These are phyloP conservation scores for Globisporangium perplexum DNA, from an alignment of 352 stramenopile species.

Conservation along the genomic window DNA sequence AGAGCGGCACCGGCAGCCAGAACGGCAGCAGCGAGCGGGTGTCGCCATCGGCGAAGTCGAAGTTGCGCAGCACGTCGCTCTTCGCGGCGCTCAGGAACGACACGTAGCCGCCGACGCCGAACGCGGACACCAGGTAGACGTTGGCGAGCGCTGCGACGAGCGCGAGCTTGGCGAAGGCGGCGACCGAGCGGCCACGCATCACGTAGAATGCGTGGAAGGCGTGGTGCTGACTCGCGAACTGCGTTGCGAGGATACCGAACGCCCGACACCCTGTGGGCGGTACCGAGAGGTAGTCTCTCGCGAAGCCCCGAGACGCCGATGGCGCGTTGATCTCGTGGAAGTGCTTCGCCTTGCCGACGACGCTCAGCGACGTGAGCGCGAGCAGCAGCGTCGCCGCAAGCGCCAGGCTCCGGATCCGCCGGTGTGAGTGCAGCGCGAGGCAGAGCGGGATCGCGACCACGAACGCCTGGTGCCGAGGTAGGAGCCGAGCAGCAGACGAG, in stretches of 20 bases:
- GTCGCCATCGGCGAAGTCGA: constrained; percentile 20
- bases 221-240: constrained; percentile 40
- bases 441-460: constrained; percentile 34
- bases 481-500: too few relatives aligned
- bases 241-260: constrained; percentile 38
- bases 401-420: constrained; percentile 21
- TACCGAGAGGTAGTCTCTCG: constrained; percentile 41
- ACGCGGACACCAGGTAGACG: constrained; percentile 25
- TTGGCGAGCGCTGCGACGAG: constrained; percentile 23
- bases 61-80: constrained; percentile 43
- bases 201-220: constrained; percentile 51
- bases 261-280: constrained; percentile 38
- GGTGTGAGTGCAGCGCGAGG: constrained; percentile 25
- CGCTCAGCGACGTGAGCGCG: constrained; percentile 21
- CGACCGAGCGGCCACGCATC: constrained; percentile 27
- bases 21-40: constrained; percentile 28
- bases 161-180: constrained; percentile 27
- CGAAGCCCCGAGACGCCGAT: constrained; percentile 22
- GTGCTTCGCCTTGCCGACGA: constrained; percentile 19
- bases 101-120: constrained; percentile 47
- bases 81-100: constrained; percentile 38
- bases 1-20: constrained; percentile 34
- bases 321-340: constrained; percentile 22
- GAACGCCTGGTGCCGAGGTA: constrained; percentile 15
- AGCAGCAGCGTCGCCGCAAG: constrained; percentile 20